phyloP scores from a whole-genome alignment of 495 filamentous ascomycete genomes.

The Beverwykella pulmonaria region DNA sequence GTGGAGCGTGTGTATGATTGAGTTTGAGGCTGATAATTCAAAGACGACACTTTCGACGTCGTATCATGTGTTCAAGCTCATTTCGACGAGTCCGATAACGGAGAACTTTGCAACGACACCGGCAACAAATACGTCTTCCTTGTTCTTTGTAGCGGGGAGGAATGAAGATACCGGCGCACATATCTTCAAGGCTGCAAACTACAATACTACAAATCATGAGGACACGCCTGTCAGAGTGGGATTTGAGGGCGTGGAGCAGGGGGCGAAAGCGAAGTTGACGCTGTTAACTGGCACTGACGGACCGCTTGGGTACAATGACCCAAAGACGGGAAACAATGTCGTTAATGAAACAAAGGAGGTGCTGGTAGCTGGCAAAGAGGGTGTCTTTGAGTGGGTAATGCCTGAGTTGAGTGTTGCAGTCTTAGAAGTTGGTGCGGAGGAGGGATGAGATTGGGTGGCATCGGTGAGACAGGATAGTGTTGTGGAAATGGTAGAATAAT shows the following conservation, averaged over 20 bases:
- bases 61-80: slow-evolving; percentile 49
- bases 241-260: slow-evolving; percentile 26
- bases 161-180: slow-evolving; percentile 9
- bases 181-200: slow-evolving; percentile 26
- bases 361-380: slow-evolving; percentile 2
- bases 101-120: slow-evolving; percentile 48
- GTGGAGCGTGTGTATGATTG: slow-evolving; percentile 53
- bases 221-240: slow-evolving; percentile 18
- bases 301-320: slow-evolving; percentile 24
- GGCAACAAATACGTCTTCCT: slow-evolving; percentile 8
- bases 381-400: slow-evolving; percentile 26
- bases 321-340: slow-evolving; percentile 19
- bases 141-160: slow-evolving; percentile 23
- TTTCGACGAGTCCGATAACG: slow-evolving; percentile 45
- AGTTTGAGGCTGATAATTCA: slow-evolving; percentile 50
- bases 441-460: too few relatives aligned
- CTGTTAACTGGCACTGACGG: slow-evolving; percentile 16
- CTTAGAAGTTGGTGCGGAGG: neutral
- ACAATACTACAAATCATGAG: slow-evolving; percentile 26
- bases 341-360: slow-evolving; percentile 10
- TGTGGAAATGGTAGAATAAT: too few relatives aligned
- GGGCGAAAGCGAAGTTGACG: slow-evolving; percentile 22
- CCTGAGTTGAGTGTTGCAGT: slow-evolving; percentile 36
- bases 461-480: too few relatives aligned
- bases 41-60: slow-evolving; percentile 51